Percentiles rank a stretch among this genome's conserved stretches.
Conservation (phyloP, 139 green algal genomes). For the Closterium sp. region DNA sequence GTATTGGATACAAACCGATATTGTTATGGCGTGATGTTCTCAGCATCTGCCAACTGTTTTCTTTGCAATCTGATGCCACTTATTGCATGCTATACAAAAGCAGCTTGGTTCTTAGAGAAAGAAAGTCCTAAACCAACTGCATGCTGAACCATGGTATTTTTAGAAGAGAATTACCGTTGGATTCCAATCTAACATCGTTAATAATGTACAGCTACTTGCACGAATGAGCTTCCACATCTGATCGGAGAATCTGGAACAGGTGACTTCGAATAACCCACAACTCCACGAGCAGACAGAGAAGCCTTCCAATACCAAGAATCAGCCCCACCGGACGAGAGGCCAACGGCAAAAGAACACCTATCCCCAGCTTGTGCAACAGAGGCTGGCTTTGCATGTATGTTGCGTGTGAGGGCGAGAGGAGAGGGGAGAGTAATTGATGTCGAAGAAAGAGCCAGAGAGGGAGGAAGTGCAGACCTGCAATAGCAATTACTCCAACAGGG, state of each 20-base stretch:
- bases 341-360: not conserved
- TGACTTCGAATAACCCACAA: not conserved
- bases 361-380: not conserved
- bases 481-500: constrained; percentile 16
- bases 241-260: not conserved
- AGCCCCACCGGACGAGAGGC: not conserved
- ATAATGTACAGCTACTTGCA: not conserved
- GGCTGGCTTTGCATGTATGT: not conserved
- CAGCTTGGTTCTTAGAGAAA: no score
- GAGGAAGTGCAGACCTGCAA: constrained; percentile 39
- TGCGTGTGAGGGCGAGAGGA: not conserved
- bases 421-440: not conserved
- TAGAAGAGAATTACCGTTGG: no score
- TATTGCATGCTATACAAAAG: no score
- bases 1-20: no score
- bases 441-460: constrained; percentile 35
- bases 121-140: no score
- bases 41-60: no score
- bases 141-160: no score
- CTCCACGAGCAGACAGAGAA: not conserved
- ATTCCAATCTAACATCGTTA: no score
- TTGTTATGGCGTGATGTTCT: no score
- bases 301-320: not conserved
- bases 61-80: no score
- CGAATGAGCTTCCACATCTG: not conserved